A percentile compares a stretch with the other conserved stretches of the same genome.
phyloP scores from a whole-genome alignment of 1,284 basidiomycete genomes.

The Caloboletus inedulis region DNA sequence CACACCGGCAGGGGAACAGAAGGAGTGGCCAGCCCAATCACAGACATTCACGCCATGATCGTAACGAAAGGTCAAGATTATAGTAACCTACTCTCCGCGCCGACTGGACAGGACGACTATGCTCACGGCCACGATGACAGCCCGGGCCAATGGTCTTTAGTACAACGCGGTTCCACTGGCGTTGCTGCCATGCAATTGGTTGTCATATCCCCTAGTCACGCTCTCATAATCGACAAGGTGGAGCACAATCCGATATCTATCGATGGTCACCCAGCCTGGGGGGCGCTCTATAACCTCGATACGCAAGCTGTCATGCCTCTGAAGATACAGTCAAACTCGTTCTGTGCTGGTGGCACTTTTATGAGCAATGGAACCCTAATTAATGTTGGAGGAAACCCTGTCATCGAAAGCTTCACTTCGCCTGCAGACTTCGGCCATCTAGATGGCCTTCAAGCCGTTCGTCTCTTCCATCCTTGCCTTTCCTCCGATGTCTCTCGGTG shows the following conservation, averaged over 20 bases:
- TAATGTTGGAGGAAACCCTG: conserved; percentile 76
- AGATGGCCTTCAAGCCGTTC: conserved; percentile 71
- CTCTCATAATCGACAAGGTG: conserved; percentile 77
- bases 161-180: conserved; percentile 67
- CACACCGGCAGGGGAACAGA: conserved; percentile 47
- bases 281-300: conserved; percentile 65
- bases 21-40: conserved; percentile 34
- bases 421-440: conserved; percentile 72
- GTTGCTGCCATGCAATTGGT: conserved; percentile 79
- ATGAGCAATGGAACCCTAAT: conserved; percentile 71
- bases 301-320: conserved; percentile 63
- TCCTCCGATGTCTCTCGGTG: conserved; percentile 48
- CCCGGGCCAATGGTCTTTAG: conserved; percentile 42
- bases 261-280: conserved; percentile 77
- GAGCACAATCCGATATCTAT: conserved; percentile 77
- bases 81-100: not conserved
- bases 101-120: not conserved
- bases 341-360: conserved; percentile 82
- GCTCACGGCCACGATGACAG: conserved; percentile 3
- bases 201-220: conserved; percentile 68
- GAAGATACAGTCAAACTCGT: conserved; percentile 75
- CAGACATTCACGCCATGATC: conserved; percentile 66
- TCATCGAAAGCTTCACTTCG: conserved; percentile 58
- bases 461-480: conserved; percentile 70
- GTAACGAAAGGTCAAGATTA: conserved; percentile 45